Evolutionary conservation across 1,284 basidiomycete species (phyloP).

Genomic region (Trichosporon faecale): DNA sequence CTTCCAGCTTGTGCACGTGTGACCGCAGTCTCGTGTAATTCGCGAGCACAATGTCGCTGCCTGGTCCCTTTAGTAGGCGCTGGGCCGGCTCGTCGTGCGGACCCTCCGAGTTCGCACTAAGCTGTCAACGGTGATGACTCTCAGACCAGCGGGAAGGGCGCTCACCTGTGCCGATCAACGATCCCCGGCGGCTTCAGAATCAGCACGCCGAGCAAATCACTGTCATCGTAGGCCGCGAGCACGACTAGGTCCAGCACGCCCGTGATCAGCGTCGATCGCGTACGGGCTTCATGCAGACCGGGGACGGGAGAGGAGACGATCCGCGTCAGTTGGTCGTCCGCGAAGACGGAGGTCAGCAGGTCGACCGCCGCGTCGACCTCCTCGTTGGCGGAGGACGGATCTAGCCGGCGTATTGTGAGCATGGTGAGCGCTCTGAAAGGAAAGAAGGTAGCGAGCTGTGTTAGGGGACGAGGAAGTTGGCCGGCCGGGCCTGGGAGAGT

Average conservation of each 20-base stretch:
- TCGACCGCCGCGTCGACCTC: background rate
- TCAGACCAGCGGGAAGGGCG: background rate
- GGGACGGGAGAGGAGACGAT: background rate
- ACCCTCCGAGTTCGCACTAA: background rate
- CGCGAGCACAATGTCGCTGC: background rate
- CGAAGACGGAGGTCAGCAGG: background rate
- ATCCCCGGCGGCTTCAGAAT: background rate
- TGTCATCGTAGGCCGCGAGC: background rate
- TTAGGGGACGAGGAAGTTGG: too few species aligned
- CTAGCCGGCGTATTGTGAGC: background rate
- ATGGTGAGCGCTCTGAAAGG: too few species aligned
- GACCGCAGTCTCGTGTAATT: background rate
- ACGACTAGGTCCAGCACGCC: background rate
- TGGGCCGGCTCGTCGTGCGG: background rate
- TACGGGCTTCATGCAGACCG: background rate
- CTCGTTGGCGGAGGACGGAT: background rate
- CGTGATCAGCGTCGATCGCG: background rate
- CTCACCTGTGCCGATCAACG: background rate
- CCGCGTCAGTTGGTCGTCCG: background rate
- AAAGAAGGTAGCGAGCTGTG: background rate
- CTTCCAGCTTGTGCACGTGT: background rate
- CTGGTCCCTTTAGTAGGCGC: background rate
- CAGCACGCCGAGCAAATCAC: background rate
- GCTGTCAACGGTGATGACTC: background rate
- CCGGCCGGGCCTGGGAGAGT: too few species aligned